Evolutionary conservation across 768 basidiomycete species (phyloP), one percentile per base, ranked within the genome.

Genomic region (Filobasidium wieringae): DNA sequence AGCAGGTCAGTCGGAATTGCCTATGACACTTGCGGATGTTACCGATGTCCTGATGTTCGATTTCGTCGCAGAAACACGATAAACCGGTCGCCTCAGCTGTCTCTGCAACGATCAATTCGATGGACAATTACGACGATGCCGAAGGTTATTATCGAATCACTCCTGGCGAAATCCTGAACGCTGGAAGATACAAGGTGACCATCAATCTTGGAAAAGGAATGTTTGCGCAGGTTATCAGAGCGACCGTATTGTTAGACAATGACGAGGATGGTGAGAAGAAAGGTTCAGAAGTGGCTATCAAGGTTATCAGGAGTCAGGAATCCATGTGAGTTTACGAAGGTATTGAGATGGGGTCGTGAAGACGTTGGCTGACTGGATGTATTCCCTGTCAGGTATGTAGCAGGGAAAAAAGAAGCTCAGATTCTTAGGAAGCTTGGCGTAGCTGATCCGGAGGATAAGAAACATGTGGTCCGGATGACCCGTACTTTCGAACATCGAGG

Each of bases 131-230:
- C 6, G 85, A 93, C 32, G 95, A 97, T 73, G 70, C 86, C 0
- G 95, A 99, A 74, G 95, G 95, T 0, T 97, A 97, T 72, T 99
- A 97, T 70, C 83, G 83, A 58, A 81, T 95, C 53, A 88, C 92
- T 52, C 82, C 96, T 15, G 95, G 93, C 41, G 95, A 99, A 74
- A 84, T 89, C 59, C 78, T 99, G 17, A 92, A 95, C 67, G 82
- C 84, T 27, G 91, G 88, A 5, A 81, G 86, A 39, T 99, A 97
- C 70, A 89, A 95, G 71, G 89, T 99, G 9, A 91, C 87, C 64
- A 89, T 88, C 49, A 87, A 82, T 49, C 78, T 97, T n/a, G 95
- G 95, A 17, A 92, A 93, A 72, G 95, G 95, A 49, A 99, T 99
- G 93, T 99, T 97, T 72, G 90, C 91, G 49, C 89, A 88, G 56